These are phyloP conservation scores for Trichoderma oligosporum DNA, from an alignment of 2,329 filamentous ascomycete species.

Conservation along the genomic window DNA sequence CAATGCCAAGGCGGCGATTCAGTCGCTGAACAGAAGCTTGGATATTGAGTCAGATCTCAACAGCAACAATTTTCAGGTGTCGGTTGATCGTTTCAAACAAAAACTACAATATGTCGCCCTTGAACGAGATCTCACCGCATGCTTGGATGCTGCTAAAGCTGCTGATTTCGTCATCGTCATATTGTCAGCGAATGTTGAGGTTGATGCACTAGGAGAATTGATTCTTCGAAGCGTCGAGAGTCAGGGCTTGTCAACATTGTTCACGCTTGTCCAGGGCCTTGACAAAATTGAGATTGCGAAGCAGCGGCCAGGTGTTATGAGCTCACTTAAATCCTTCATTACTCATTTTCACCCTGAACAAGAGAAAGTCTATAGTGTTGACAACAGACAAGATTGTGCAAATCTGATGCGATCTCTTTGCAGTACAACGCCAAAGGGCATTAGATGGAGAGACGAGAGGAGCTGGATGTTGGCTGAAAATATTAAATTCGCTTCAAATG, in stretches of 20 bases:
- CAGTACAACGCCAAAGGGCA: conserved; percentile 85
- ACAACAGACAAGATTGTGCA: conserved; percentile 83
- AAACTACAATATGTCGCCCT: conserved; percentile 81
- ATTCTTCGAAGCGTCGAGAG: conserved; percentile 84
- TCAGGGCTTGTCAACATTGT: conserved; percentile 90
- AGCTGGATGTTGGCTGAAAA: conserved; percentile 94
- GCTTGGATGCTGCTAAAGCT: conserved; percentile 78
- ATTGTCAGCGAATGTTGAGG: conserved; percentile 76
- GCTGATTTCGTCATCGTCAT: conserved; percentile 91
- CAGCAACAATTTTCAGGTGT: conserved; percentile 58
- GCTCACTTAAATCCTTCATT: conserved; percentile 87
- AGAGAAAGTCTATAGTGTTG: conserved; percentile 85
- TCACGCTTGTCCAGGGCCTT: conserved; percentile 77
- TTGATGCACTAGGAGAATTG: conserved; percentile 78
- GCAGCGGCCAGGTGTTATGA: conserved; percentile 68
- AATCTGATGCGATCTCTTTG: conserved; percentile 90
- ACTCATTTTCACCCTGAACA: conserved; percentile 90
- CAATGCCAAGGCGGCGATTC: conserved; percentile 63
- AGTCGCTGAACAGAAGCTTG: conserved; percentile 69
- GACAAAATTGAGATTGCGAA: conserved; percentile 77
- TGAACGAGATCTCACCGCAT: conserved; percentile 68
- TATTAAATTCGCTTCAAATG: conserved; percentile 63
- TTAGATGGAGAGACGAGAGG: conserved; percentile 91
- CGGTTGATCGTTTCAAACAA: conserved; percentile 90
- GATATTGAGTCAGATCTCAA: conserved; percentile 68